These are phyloP conservation scores for Aspergillus sparsus DNA, from an alignment of 495 filamentous ascomycete species.

Conservation along the genomic window DNA sequence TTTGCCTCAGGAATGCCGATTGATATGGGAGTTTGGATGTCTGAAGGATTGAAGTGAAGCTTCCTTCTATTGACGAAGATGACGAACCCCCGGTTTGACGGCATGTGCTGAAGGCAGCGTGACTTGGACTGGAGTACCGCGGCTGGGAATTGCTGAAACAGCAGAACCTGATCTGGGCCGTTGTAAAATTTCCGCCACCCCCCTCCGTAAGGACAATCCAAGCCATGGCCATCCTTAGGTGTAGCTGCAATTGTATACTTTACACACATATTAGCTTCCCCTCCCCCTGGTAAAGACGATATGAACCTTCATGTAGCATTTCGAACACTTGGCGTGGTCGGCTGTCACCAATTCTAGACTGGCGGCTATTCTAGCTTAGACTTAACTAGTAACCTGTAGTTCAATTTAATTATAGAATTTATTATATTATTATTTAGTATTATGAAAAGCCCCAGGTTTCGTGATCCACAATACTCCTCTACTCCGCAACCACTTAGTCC, in stretches of 20 bases:
- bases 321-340: too few relatives aligned
- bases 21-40: constrained; percentile 22
- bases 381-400: too few relatives aligned
- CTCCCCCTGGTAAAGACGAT: background rate
- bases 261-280: background rate
- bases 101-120: constrained; percentile 20
- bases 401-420: too few relatives aligned
- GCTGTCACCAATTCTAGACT: too few relatives aligned
- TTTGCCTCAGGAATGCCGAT: constrained; percentile 24
- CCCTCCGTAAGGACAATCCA: background rate
- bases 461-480: too few relatives aligned
- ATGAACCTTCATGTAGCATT: background rate
- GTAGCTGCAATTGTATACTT: constrained; percentile 18
- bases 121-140: constrained; percentile 4
- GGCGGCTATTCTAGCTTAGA: too few relatives aligned
- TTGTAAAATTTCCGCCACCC: background rate
- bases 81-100: constrained; percentile 17
- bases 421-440: too few relatives aligned
- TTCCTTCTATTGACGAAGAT: constrained; percentile 20
- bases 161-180: background rate
- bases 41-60: constrained; percentile 10
- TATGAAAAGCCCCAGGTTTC: too few relatives aligned
- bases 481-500: too few relatives aligned
- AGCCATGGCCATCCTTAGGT: constrained; percentile 8
- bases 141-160: background rate